Conservation (phyloP, 139 green algal genomes). For the Picochlorum sp. region DNA sequence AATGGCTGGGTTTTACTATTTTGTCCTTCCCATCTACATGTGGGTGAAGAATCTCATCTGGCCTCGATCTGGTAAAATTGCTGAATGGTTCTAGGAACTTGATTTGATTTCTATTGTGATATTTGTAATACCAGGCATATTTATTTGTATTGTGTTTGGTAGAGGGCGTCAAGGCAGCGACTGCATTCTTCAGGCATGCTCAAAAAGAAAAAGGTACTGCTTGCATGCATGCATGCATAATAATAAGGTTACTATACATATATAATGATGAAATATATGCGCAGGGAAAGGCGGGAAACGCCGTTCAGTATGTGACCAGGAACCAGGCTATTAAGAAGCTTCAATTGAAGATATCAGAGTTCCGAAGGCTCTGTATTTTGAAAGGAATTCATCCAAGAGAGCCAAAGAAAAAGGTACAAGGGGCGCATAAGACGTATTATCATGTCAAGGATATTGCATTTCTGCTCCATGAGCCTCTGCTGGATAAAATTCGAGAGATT, state of each 20-base stretch:
- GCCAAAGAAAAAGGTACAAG: conserved; percentile 86
- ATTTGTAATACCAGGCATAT: no score
- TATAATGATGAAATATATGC: conserved; percentile 7
- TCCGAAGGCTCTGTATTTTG: conserved; percentile 95
- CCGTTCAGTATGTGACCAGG: conserved; percentile 85
- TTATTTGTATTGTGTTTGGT: no score
- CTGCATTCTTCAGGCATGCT: conserved; percentile 18
- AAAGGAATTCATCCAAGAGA: conserved; percentile 97
- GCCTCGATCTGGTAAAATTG: conserved; percentile 38
- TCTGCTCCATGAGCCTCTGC: conserved; percentile 89
- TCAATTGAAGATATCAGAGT: conserved; percentile 91
- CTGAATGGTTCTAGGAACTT: background rate
- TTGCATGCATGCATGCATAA: background rate
- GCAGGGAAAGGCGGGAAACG: conserved; percentile 57
- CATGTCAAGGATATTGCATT: conserved; percentile 98
- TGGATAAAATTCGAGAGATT: conserved; percentile 70
- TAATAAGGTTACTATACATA: background rate
- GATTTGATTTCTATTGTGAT: no score
- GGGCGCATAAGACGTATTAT: conserved; percentile 98
- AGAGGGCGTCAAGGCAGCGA: no score
- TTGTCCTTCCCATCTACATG: conserved; percentile 75
- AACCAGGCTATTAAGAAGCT: conserved; percentile 93
- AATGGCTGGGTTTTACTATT: conserved; percentile 78
- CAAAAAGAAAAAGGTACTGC: conserved; percentile 35
- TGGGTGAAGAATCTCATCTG: conserved; percentile 80